Base-by-base conservation (phyloP, 129 eudicot genomes). In the Artemisia annua region DNA sequence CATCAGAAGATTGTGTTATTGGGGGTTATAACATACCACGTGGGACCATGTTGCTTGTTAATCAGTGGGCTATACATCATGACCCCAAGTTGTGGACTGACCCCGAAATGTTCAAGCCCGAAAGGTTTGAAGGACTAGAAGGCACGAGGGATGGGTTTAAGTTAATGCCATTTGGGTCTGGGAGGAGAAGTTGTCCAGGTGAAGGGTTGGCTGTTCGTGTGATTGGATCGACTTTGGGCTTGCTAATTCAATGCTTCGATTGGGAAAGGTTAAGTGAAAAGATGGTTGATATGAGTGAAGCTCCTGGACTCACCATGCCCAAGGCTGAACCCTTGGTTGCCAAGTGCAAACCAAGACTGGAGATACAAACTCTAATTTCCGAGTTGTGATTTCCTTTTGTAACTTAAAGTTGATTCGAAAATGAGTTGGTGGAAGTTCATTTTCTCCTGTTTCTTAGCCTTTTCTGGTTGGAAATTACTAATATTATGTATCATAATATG, bases 141-240 rank as follows among this genome's bases (percentile, higher is more conserved):
- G 81, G 80, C 22, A 15, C 60, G 12, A 54, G 72, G 66, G 88
- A 87, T 2, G 85, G 79, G 58, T 83, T 66, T 20, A 81, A 75
- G 79, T 26, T 84, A 4, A 20, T 84, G 81, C 82, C 89, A 2
- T 82, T 84, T 48, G 92, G 92, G 68, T 75, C 55, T 0, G 89
- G 92, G 22, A 76, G 92, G 72, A 77, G 89, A 67, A 79, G 75
- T 9, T 87, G 92, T 58, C 92, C 92, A 0, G 92, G 87, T 1
- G 84, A 82, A 48, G 78, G 71, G 26, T 60, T 84, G 79, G 89
- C 84, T 1, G 67, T 75, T 20, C 73, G 79, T 3, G 24, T 80
- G 24, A 5, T 82, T 39, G 81, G 80, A 60, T 48, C 75, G 72
- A 76, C 80, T 3, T 56, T 84, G 49, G 85, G 83, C 2, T 56